These are phyloP conservation scores for Nakazawaea wyomingensis DNA, from an alignment of 805 yeast genomes.

Conservation along the genomic window DNA sequence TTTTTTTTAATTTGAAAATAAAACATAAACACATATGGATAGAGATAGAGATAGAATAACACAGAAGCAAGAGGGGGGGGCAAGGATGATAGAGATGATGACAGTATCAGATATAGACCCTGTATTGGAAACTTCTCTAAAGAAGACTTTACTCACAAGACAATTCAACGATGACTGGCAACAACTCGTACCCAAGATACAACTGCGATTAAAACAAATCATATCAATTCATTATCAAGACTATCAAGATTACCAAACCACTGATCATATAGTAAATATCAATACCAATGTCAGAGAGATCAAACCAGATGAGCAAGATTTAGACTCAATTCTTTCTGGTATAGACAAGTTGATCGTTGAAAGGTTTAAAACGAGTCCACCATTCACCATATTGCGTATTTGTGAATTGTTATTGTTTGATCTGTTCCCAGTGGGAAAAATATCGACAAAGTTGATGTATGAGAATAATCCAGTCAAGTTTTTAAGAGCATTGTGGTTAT, in stretches of 20 bases:
- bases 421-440: not conserved
- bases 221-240: slow-evolving; percentile 1
- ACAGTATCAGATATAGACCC: slow-evolving; percentile 9
- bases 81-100: too few species aligned
- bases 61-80: too few species aligned
- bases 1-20: too few species aligned
- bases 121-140: not conserved
- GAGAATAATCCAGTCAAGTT: slow-evolving; percentile 7
- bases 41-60: too few species aligned
- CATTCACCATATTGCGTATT: slow-evolving; percentile 11
- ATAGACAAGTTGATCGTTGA: not conserved
- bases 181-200: not conserved
- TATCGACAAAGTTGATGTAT: not conserved
- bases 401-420: slow-evolving; percentile 10
- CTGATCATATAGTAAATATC: slow-evolving; percentile 10
- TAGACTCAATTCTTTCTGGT: not conserved
- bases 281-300: slow-evolving; percentile 3
- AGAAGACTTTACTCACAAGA: not conserved
- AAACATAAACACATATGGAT: too few species aligned
- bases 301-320: slow-evolving; percentile 4
- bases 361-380: slow-evolving; percentile 8
- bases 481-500: slow-evolving; percentile 8
- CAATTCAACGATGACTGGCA: not conserved
- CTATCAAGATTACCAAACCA: not conserved
- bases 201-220: slow-evolving; percentile 4